Percentiles rank a stretch among this genome's conserved stretches.
Conservation (phyloP, 2,329 filamentous ascomycete species). For the Fusarium lateritium region DNA sequence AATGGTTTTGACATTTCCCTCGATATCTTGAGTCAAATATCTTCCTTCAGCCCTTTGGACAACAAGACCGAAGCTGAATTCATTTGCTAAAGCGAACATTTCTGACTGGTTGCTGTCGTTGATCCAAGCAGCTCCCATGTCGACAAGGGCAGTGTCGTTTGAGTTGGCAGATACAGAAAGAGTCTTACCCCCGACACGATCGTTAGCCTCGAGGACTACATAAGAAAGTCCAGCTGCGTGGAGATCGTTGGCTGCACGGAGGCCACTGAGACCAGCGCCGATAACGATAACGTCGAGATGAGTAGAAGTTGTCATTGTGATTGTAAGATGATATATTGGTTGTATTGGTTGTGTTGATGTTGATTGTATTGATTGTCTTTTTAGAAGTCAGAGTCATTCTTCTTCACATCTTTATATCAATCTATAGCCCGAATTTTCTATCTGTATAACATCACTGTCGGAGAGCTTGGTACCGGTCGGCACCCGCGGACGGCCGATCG, state of each 20-base stretch:
- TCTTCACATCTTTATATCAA: too few relatives aligned
- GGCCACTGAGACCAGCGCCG: conserved; percentile 50
- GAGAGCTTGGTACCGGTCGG: too few relatives aligned
- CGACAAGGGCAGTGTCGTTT: background rate
- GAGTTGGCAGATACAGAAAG: background rate
- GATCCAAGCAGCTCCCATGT: conserved; percentile 35
- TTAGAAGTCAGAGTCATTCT: too few relatives aligned
- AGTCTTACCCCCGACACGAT: conserved; percentile 63
- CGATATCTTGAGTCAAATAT: background rate
- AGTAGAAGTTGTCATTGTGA: background rate
- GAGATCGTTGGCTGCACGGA: conserved; percentile 52
- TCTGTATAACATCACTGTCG: too few relatives aligned
- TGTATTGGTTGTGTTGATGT: too few relatives aligned
- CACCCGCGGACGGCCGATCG: too few relatives aligned
- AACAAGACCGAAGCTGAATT: conserved; percentile 13
- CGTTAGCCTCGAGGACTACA: conserved; percentile 62
- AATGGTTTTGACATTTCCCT: background rate
- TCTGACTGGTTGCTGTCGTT: conserved; percentile 31
- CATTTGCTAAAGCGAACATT: conserved; percentile 15
- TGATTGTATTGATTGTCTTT: too few relatives aligned
- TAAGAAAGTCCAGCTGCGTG: conserved; percentile 53
- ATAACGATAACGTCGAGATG: background rate
- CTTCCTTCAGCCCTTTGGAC: background rate
- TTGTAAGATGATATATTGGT: too few relatives aligned
- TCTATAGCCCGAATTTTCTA: too few relatives aligned